Evolutionary conservation across 768 basidiomycete genomes (phyloP).

Genomic region (Lactarius hengduanensis): DNA sequence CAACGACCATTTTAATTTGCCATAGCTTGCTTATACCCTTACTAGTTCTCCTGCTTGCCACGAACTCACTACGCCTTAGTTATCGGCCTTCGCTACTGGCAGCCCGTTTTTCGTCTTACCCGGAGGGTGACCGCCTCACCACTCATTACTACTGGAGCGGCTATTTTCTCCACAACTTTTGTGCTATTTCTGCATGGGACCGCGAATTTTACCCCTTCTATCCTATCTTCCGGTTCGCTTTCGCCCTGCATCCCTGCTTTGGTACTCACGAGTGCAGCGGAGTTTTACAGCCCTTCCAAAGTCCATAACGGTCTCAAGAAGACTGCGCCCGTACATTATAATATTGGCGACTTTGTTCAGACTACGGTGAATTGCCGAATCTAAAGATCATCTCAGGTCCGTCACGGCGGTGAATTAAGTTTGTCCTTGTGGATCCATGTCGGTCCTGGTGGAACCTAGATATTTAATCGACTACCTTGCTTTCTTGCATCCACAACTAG

Average conservation of each 20-base stretch:
- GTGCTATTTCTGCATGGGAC: slow-evolving; percentile 3
- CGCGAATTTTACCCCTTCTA: background rate
- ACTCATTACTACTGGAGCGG: background rate
- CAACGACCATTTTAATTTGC: background rate
- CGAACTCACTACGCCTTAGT: background rate
- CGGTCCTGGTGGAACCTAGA: slow-evolving; percentile 12
- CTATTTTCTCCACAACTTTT: slow-evolving; percentile 12
- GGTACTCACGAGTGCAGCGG: background rate
- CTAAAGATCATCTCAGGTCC: slow-evolving; percentile 20
- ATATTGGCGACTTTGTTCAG: slow-evolving; percentile 24
- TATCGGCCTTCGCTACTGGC: background rate
- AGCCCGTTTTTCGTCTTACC: background rate
- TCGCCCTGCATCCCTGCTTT: background rate
- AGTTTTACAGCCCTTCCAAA: background rate
- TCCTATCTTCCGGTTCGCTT: background rate
- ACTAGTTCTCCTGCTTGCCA: background rate
- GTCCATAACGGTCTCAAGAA: background rate
- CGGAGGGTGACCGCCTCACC: slow-evolving; percentile 1
- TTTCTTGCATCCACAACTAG: slow-evolving; percentile 19
- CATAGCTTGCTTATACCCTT: background rate
- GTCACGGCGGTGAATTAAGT: slow-evolving; percentile 9
- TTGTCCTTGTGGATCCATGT: slow-evolving; percentile 22
- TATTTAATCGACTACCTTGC: slow-evolving; percentile 17
- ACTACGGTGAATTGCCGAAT: slow-evolving; percentile 16
- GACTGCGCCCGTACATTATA: background rate